Conservation (phyloP, 208 protist genomes). For the Angomonas deanei region DNA sequence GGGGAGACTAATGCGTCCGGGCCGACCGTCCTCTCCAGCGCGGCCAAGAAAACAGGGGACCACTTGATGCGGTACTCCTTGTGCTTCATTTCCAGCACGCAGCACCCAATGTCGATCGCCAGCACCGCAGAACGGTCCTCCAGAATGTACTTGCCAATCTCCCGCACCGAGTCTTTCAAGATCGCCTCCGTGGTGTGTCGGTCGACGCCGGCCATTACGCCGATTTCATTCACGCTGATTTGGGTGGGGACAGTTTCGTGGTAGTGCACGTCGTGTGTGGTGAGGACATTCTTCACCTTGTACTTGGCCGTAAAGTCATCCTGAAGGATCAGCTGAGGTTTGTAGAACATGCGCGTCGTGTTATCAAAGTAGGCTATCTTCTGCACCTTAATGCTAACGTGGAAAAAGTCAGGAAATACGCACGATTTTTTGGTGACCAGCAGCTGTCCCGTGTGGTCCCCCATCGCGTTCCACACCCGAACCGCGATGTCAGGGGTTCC, state of each 20-base stretch:
- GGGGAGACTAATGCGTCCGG: conserved; percentile 30
- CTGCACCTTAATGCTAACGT: conserved; percentile 77
- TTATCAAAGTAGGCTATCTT: conserved; percentile 47
- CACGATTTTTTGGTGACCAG: conserved; percentile 57
- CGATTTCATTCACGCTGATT: conserved; percentile 44
- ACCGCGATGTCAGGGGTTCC: conserved; percentile 51
- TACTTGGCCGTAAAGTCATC: conserved; percentile 84
- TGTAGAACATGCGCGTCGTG: conserved; percentile 38
- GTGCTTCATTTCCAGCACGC: conserved; percentile 56
- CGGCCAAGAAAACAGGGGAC: conserved; percentile 39
- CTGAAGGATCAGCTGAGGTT: conserved; percentile 77
- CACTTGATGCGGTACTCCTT: conserved; percentile 78
- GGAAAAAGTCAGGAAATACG: conserved; percentile 68
- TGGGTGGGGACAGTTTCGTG: conserved; percentile 52
- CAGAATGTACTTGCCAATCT: conserved; percentile 81
- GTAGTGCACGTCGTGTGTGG: conserved; percentile 73
- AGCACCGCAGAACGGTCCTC: conserved; percentile 50
- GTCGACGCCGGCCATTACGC: conserved; percentile 32
- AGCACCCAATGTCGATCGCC: conserved; percentile 71
- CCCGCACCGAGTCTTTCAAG: conserved; percentile 68
- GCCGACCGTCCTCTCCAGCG: conserved; percentile 28
- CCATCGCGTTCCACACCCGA: conserved; percentile 62
- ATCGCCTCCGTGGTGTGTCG: conserved; percentile 69
- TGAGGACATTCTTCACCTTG: conserved; percentile 67
- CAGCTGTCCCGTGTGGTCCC: conserved; percentile 53